Percentiles rank a stretch among this genome's conserved stretches.
Conservation (phyloP, 495 filamentous ascomycete genomes). For the Lophium mytilinum region DNA sequence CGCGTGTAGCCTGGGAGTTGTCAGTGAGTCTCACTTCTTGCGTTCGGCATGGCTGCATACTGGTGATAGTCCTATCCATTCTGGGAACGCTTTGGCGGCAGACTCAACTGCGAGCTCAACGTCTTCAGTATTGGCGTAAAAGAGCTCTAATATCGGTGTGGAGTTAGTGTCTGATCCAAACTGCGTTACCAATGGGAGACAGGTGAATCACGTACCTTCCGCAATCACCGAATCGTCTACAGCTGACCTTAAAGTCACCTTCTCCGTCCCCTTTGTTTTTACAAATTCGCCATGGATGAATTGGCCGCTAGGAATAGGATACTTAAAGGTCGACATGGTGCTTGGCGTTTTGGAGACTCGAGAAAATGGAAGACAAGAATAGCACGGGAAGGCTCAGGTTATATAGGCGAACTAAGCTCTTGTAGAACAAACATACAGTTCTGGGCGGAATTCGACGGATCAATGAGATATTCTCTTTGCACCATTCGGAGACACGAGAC, state of each 20-base stretch:
- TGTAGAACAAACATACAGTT: too few species aligned
- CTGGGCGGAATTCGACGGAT: too few species aligned
- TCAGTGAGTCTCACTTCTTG: not conserved
- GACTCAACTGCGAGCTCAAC: not conserved
- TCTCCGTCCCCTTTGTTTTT: not conserved
- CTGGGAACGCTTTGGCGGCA: not conserved
- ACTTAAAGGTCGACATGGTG: not conserved
- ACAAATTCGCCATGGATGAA: slow-evolving; percentile 1
- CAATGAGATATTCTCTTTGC: too few species aligned
- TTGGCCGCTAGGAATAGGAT: not conserved
- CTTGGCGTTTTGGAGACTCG: too few species aligned
- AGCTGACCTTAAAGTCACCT: not conserved
- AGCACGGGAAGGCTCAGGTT: too few species aligned
- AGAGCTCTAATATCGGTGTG: not conserved
- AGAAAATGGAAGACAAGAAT: too few species aligned
- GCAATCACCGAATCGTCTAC: not conserved
- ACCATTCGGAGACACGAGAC: too few species aligned
- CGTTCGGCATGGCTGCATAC: not conserved
- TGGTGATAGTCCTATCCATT: not conserved
- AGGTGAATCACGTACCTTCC: not conserved
- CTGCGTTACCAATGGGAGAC: not conserved
- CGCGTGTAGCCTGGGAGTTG: not conserved
- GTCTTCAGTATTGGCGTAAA: not conserved
- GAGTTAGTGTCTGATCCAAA: not conserved
- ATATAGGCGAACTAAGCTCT: too few species aligned